Conservation (phyloP, 1,284 basidiomycete species). For the Leccinum brunneo-olivaceum region DNA sequence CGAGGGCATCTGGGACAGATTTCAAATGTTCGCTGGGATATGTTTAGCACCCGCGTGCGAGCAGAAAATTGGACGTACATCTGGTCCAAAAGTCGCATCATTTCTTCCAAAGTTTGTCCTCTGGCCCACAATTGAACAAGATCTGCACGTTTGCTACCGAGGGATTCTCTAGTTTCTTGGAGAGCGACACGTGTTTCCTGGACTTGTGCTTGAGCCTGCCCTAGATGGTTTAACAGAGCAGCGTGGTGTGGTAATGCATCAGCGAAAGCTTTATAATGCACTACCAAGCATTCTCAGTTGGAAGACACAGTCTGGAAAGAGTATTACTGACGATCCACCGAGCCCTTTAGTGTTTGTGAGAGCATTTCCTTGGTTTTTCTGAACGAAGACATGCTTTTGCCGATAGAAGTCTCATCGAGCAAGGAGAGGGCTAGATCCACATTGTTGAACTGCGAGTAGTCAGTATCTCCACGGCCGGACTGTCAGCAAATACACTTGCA, state of each 20-base stretch:
- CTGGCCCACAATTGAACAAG: constrained; percentile 81
- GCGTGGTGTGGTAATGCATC: constrained; percentile 85
- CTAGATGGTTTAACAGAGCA: constrained; percentile 64
- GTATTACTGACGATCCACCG: constrained; percentile 67
- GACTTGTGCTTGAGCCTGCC: constrained; percentile 67
- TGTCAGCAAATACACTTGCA: constrained; percentile 38
- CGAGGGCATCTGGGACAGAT: constrained; percentile 86
- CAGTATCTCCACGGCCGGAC: not conserved
- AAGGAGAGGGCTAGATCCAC: constrained; percentile 86
- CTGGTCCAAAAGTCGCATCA: constrained; percentile 84
- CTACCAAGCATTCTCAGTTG: constrained; percentile 32
- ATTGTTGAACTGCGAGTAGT: constrained; percentile 69
- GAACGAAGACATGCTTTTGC: constrained; percentile 72
- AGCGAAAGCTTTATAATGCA: constrained; percentile 89
- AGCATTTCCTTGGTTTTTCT: constrained; percentile 68
- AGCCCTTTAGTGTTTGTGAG: constrained; percentile 73
- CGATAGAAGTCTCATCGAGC: constrained; percentile 64
- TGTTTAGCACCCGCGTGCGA: constrained; percentile 8
- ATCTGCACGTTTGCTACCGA: constrained; percentile 77
- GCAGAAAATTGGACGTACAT: constrained; percentile 54
- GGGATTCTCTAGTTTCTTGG: constrained; percentile 72
- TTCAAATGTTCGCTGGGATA: constrained; percentile 77
- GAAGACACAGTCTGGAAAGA: constrained; percentile 5
- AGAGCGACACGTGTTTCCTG: constrained; percentile 64
- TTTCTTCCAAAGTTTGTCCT: constrained; percentile 81